These are phyloP conservation scores for Monoraphidium neglectum DNA, from an alignment of 139 green algal genomes.

Conservation along the genomic window DNA sequence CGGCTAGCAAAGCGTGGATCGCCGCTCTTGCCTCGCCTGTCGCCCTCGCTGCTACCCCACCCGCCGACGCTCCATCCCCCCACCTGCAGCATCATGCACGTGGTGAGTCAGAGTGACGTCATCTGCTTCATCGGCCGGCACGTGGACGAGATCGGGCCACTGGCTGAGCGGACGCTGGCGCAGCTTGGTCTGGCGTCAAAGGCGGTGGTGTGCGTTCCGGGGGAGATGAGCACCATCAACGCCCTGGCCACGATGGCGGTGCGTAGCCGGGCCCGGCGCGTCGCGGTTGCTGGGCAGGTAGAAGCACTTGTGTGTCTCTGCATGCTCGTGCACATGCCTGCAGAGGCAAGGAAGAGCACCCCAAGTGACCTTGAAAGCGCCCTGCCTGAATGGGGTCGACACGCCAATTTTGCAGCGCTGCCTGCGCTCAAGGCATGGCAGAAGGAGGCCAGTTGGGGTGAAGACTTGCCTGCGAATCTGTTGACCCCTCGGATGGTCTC, in stretches of 20 bases:
- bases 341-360: no score
- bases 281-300: background rate
- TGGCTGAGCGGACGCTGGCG: constrained; percentile 18
- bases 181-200: constrained; percentile 29
- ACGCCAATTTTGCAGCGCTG: background rate
- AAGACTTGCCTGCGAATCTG: no score
- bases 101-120: constrained; percentile 48
- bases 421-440: no score
- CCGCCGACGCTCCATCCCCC: no score
- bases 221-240: constrained; percentile 35
- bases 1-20: no score
- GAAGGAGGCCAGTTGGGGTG: no score
- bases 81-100: constrained; percentile 30
- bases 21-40: no score
- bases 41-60: no score
- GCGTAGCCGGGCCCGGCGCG: no score
- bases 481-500: no score
- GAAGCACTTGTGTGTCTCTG: background rate
- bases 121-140: constrained; percentile 31
- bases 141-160: constrained; percentile 19
- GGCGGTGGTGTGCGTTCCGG: constrained; percentile 37
- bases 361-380: no score
- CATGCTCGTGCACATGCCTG: background rate
- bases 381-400: no score
- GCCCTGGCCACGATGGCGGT: constrained; percentile 35